phyloP scores from a whole-genome alignment of 129 eudicot genomes.

The Chrysanthemum lavandulifolium region DNA sequence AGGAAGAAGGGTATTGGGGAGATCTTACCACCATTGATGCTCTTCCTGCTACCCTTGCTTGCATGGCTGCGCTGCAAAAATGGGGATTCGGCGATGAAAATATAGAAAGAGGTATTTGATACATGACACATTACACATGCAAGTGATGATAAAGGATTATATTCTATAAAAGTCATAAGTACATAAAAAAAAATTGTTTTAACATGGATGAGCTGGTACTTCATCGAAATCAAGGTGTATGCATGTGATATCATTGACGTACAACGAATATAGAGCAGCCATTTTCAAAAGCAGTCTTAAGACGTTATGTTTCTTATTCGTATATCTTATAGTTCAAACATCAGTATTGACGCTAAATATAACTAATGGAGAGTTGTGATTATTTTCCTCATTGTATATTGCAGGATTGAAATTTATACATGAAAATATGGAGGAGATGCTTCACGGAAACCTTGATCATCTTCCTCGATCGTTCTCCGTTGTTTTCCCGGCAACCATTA shows the following conservation, averaged over 20 bases:
- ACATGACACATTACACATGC: background rate
- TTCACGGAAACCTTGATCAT: slow-evolving; percentile 16
- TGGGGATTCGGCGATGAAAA: slow-evolving; percentile 38
- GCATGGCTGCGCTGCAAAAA: slow-evolving; percentile 39
- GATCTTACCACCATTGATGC: slow-evolving; percentile 46
- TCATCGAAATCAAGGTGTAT: too few relatives aligned
- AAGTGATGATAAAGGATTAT: background rate
- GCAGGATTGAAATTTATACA: slow-evolving; percentile 46
- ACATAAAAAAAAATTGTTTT: too few relatives aligned
- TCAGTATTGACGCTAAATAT: background rate
- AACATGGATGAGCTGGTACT: too few relatives aligned
- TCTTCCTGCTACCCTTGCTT: slow-evolving; percentile 53
- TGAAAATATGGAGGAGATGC: slow-evolving; percentile 34
- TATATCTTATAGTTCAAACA: too few relatives aligned
- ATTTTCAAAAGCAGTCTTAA: background rate
- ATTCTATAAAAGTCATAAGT: background rate
- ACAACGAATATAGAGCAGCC: too few relatives aligned
- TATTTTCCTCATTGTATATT: background rate
- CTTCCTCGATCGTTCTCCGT: slow-evolving; percentile 53
- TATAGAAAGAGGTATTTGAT: slow-evolving; percentile 37
- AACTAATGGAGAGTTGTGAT: background rate
- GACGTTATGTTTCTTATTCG: background rate
- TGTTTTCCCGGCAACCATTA: slow-evolving; percentile 52
- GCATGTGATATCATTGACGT: too few relatives aligned
- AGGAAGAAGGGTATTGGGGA: background rate